A percentile compares a stretch with the other conserved stretches of the same genome.
These are phyloP conservation scores for Xerocomellus amylosporus DNA, from an alignment of 768 basidiomycete species.

Conservation along the genomic window DNA sequence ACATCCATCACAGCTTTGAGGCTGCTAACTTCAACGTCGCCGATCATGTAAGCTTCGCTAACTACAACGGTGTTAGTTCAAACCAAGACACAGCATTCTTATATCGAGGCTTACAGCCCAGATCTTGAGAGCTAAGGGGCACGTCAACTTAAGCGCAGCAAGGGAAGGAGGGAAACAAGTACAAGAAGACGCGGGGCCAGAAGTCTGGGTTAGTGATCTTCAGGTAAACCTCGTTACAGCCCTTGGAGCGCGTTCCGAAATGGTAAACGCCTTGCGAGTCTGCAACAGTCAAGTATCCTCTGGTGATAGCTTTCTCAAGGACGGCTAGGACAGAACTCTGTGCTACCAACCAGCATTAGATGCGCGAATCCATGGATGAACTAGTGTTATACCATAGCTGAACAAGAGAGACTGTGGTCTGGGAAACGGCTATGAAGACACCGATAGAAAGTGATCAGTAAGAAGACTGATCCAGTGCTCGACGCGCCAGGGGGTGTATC, in stretches of 20 bases:
- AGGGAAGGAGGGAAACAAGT: conserved; percentile 28
- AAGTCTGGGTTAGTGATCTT: conserved; percentile 59
- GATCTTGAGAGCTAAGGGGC: conserved; percentile 39
- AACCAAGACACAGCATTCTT: neutral
- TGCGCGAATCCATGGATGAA: neutral
- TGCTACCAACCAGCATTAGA: conserved; percentile 37
- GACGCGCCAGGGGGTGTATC: neutral
- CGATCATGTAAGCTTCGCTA: conserved; percentile 75
- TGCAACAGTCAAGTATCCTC: conserved; percentile 59
- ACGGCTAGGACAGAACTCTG: conserved; percentile 59
- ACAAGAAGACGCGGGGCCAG: conserved; percentile 66
- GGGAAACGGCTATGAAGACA: conserved; percentile 8
- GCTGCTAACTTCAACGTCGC: conserved; percentile 59
- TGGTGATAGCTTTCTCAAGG: conserved; percentile 54
- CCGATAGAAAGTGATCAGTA: too few species aligned
- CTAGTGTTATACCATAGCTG: conserved; percentile 24
- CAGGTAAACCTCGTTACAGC: conserved; percentile 59
- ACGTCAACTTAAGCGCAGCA: conserved; percentile 15
- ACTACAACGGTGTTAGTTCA: conserved; percentile 38
- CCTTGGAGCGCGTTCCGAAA: conserved; percentile 57
- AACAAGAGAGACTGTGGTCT: conserved; percentile 29
- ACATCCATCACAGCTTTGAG: conserved; percentile 64
- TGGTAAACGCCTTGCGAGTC: conserved; percentile 59
- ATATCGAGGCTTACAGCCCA: conserved; percentile 52
- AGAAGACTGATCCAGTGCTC: neutral